Conservation (phyloP, 2,329 filamentous ascomycete genomes). For the Colletotrichum endophyticum region DNA sequence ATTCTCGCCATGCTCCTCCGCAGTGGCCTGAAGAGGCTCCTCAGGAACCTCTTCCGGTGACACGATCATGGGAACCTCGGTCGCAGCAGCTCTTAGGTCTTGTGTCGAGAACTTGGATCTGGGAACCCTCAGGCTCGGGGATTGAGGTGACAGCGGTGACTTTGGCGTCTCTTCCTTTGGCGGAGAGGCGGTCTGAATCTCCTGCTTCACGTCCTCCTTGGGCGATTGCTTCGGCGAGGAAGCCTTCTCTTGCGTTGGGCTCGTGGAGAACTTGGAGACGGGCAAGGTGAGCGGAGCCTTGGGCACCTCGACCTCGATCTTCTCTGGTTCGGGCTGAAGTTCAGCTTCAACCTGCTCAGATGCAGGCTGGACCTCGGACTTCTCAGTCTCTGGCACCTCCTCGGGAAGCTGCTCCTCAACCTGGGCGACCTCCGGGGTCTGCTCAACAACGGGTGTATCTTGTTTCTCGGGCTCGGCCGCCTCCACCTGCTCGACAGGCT, state of each 20-base stretch:
- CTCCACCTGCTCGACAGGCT: conserved; percentile 24
- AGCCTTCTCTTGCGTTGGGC: conserved; percentile 6
- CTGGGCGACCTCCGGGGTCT: background rate
- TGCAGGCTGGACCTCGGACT: background rate
- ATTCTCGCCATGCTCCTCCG: conserved; percentile 25
- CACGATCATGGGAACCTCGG: conserved; percentile 19
- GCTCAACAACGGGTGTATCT: conserved; percentile 19
- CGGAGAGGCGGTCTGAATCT: background rate
- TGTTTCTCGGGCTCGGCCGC: conserved; percentile 23
- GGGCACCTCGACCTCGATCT: background rate
- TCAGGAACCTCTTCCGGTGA: background rate
- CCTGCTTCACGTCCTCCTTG: background rate
- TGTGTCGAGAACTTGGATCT: conserved; percentile 50
- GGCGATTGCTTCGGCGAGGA: background rate
- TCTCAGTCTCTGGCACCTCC: background rate
- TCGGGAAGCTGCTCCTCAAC: background rate
- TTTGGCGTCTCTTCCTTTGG: conserved; percentile 23
- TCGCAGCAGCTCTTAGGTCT: conserved; percentile 31
- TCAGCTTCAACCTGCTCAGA: background rate
- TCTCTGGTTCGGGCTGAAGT: background rate
- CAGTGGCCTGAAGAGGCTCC: conserved; percentile 6
- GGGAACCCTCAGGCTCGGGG: conserved; percentile 32
- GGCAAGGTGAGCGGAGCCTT: conserved; percentile 10
- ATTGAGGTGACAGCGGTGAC: conserved; percentile 1
- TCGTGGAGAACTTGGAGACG: conserved; percentile 20